Base-by-base conservation (phyloP, 73 alveolate genomes). In the Effrenium voratum region DNA sequence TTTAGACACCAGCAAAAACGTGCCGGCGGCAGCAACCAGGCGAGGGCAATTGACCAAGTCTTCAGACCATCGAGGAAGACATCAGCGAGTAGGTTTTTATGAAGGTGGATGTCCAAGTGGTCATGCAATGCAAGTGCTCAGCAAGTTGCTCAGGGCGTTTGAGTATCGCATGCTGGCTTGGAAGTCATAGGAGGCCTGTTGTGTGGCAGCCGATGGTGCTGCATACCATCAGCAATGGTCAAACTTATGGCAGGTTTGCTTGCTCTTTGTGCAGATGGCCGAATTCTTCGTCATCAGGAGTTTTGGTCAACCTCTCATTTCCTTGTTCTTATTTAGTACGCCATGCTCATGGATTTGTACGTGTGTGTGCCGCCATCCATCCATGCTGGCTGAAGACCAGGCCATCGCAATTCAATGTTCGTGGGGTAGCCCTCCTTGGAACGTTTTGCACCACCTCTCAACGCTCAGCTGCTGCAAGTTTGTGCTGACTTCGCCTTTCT, bases 131-230 rank as follows among this genome's bases (percentile, higher is more conserved):
- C 30, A 47, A n/a, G n/a, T n/a, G n/a, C n/a, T n/a, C n/a, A n/a
- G n/a, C n/a, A n/a, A 47, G 30, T 24, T 70, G 45, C 47, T 70
- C n/a, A 70, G 49, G 2, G 81, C 30, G 81, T 47, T 70, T 13
- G 81, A 70, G 81, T 47, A 70, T 32, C 81, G 81, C 45, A 70
- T 70, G 47, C 49, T 70, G 5, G 81, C 45, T 32, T 70, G 81
- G 81, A 70, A 4, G 47, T 16, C 15, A 70, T 70, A 4, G 81
- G 15, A 70, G 81, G 47, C 47, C 81, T 5, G 24, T 24, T 16
- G 40, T 70, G 26, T 70, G 81, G 81, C 81, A 70, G 81, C 81
- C 81, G 22, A 2, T n/a, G 47, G 81, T 70, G 30, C 81, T 70
- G 40, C 81, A 70, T 24, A 70, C 81, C 81, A 70, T 70, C 47